Base-by-base conservation (phyloP, 2,329 filamentous ascomycete genomes). In the Hysterium pulicare region DNA sequence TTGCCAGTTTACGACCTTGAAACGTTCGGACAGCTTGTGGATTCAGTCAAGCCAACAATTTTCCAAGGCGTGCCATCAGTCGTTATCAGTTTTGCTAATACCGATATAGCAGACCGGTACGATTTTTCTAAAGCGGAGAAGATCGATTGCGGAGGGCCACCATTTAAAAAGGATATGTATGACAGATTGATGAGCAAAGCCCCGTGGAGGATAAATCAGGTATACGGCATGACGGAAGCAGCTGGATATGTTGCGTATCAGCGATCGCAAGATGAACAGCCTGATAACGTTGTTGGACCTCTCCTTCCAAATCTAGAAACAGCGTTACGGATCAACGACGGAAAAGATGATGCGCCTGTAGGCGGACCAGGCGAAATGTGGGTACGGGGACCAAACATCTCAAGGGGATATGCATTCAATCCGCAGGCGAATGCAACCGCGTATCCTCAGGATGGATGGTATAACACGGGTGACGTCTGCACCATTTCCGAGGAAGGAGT, bases 391-490 rank as follows among this genome's bases (percentile, higher is more conserved):
- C 86, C 86, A 1, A 90, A 90, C 49, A 71, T 90, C 13, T 88
- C 88, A 66, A 71, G 76, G 50, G 87, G 85, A 1, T 91, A 90
- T 59, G 75, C 82, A 54, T 86, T 86, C 54, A 83, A 84, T 41
- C 74, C 79, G 0, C 76, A 83, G 46, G 79, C 82, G 3, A 86
- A 86, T 5, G 71, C 69, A 3, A 81, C 84, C 26, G 81, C 83
- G 0, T 81, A 90, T 47, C 83, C 83, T 3, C 53, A 70, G 0
- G 86, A 90, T 48, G 87, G 87, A 1, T 95, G 81, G 72, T 94
- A 93, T 74, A 88, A 83, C 65, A 94, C 89, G 0, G 89, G 89
- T 2, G 89, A 95, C 56, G 81, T 94, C 17, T 86, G 87, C 7
- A 82, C 86, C 48, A 78, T 85, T 52, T 85, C 91, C 57, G 68